Evolutionary conservation across 352 stramenopile species (phyloP).

Genomic region (Pythium dissimile): DNA sequence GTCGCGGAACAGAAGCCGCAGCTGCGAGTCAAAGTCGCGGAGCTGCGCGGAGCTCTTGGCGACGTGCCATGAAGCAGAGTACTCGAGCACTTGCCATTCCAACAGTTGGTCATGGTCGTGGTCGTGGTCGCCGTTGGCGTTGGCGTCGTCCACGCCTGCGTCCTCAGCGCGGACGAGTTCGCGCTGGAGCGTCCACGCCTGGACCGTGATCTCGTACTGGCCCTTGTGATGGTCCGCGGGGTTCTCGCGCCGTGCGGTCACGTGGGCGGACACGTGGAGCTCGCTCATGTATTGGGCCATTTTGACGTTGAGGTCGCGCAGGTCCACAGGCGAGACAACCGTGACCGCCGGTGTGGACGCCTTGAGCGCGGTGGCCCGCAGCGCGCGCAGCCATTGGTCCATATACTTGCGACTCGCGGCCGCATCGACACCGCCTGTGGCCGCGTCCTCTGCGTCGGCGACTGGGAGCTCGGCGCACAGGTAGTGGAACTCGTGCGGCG

Average conservation of each 20-base stretch:
- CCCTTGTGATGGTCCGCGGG: conserved; percentile 24
- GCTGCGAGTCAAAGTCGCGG: conserved; percentile 44
- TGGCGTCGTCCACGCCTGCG: conserved; percentile 65
- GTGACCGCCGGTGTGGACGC: not conserved
- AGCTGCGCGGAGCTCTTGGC: conserved; percentile 45
- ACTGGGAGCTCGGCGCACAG: conserved; percentile 46
- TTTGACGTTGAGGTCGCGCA: conserved; percentile 35
- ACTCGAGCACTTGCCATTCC: conserved; percentile 62
- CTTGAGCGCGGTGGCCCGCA: conserved; percentile 21
- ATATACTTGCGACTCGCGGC: conserved; percentile 41
- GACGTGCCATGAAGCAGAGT: conserved; percentile 51
- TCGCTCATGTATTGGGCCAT: conserved; percentile 45
- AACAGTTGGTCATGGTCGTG: conserved; percentile 7
- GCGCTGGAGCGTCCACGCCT: conserved; percentile 59
- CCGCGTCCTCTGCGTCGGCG: not conserved
- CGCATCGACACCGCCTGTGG: conserved; percentile 15
- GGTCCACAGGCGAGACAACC: conserved; percentile 16
- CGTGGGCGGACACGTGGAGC: conserved; percentile 44
- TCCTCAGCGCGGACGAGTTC: conserved; percentile 38
- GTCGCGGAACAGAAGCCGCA: conserved; percentile 34
- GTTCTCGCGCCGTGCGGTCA: conserved; percentile 28
- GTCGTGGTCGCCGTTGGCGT: conserved; percentile 51
- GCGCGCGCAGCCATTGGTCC: conserved; percentile 45
- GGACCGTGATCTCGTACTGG: conserved; percentile 47
- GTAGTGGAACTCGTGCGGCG: conserved; percentile 28